Evolutionary conservation across 2,329 filamentous ascomycete genomes (phyloP).

Genomic region (Emmonsiellopsis sp.): DNA sequence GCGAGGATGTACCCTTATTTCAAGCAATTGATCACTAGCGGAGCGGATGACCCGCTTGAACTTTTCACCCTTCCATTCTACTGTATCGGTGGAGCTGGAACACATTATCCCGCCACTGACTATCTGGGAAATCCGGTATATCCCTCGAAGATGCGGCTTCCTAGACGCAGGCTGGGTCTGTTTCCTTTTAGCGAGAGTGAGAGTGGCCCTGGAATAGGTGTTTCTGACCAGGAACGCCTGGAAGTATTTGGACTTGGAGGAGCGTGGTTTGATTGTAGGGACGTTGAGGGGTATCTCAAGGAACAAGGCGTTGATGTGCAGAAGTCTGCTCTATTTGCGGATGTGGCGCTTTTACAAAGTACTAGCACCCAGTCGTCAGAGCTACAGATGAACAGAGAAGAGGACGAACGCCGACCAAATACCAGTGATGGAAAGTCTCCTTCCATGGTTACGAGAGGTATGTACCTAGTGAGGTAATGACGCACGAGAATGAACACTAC

Average conservation of each 20-base stretch:
- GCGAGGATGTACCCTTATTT: not conserved
- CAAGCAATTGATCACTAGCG: not conserved
- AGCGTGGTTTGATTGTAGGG: conserved; percentile 66
- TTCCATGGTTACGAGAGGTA: too few species aligned
- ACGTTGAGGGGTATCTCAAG: conserved; percentile 64
- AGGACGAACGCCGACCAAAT: not conserved
- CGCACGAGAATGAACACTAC: too few species aligned
- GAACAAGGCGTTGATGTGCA: conserved; percentile 24
- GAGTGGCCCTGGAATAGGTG: not conserved
- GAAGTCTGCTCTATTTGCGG: conserved; percentile 18
- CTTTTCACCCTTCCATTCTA: conserved; percentile 15
- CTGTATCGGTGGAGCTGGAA: conserved; percentile 56
- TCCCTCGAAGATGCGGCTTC: conserved; percentile 20
- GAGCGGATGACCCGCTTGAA: conserved; percentile 11
- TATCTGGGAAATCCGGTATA: conserved; percentile 27
- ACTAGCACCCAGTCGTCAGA: too few species aligned
- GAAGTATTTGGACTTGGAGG: conserved; percentile 55
- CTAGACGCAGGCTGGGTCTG: conserved; percentile 15
- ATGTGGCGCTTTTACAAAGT: conserved; percentile 7
- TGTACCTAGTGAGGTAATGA: too few species aligned
- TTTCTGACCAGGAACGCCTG: conserved; percentile 5
- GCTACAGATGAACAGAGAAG: not conserved
- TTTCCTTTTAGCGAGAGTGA: conserved; percentile 6
- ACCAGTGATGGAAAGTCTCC: not conserved
- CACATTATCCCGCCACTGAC: conserved; percentile 46